phyloP scores from a whole-genome alignment of 495 filamentous ascomycete species.

The Apiosordaria backusii region DNA sequence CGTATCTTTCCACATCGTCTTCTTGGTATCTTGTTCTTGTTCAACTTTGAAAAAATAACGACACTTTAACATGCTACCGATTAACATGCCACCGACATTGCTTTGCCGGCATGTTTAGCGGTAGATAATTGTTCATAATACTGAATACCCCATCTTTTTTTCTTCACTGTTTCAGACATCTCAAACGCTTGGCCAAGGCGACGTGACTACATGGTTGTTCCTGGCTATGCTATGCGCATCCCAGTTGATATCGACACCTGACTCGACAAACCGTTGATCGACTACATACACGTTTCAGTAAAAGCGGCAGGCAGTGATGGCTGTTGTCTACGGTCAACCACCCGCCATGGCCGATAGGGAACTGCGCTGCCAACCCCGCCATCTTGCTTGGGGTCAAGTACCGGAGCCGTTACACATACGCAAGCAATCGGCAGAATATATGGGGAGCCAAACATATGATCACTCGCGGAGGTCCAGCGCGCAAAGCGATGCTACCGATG shows the following conservation, averaged over 20 bases:
- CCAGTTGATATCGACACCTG: neutral
- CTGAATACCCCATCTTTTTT: neutral
- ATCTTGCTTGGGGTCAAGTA: slow-evolving; percentile 12
- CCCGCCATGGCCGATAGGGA: neutral
- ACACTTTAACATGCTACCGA: slow-evolving; percentile 3
- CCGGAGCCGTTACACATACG: slow-evolving; percentile 33
- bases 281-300: neutral
- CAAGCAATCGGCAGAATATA: slow-evolving; percentile 21
- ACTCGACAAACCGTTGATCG: neutral
- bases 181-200: neutral
- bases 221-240: slow-evolving; percentile 1
- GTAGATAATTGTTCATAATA: slow-evolving; percentile 11
- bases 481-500: slow-evolving; percentile 19
- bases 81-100: slow-evolving; percentile 9
- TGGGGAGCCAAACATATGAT: slow-evolving; percentile 2
- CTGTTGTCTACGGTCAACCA: neutral
- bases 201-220: neutral
- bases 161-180: neutral
- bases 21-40: neutral
- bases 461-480: slow-evolving; percentile 13
- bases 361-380: neutral
- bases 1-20: neutral
- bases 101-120: slow-evolving; percentile 17
- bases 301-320: neutral
- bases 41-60: neutral